These are phyloP conservation scores for Metrosideros polymorpha DNA, from an alignment of 441 rosid genomes.

Conservation along the genomic window DNA sequence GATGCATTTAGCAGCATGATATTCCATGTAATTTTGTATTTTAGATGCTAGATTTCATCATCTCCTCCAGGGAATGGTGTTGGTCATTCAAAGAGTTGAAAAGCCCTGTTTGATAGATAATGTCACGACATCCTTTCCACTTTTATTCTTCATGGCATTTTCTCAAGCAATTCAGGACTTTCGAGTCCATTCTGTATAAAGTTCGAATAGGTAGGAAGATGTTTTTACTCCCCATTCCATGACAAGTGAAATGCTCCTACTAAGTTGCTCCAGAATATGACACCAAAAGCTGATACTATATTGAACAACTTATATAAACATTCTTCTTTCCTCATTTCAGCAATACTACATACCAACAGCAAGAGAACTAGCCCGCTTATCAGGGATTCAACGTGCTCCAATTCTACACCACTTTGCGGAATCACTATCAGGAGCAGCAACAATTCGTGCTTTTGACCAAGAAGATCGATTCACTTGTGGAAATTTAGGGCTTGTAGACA, in stretches of 20 bases:
- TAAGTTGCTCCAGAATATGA: too few relatives aligned
- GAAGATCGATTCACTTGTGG: constrained; percentile 52
- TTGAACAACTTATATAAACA: background rate
- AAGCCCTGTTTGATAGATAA: too few relatives aligned
- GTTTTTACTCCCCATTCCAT: too few relatives aligned
- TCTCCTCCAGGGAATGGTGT: background rate
- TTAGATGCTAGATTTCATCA: background rate
- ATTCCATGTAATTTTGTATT: background rate
- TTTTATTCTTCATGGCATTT: too few relatives aligned
- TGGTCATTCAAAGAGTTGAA: too few relatives aligned
- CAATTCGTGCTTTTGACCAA: constrained; percentile 89
- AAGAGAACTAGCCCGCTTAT: constrained; percentile 86
- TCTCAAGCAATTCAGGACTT: too few relatives aligned
- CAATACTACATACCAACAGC: constrained; percentile 95
- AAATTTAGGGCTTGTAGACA: constrained; percentile 67
- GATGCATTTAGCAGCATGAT: background rate
- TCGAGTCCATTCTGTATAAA: too few relatives aligned
- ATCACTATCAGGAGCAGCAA: constrained; percentile 87
- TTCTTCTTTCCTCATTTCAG: constrained; percentile 21
- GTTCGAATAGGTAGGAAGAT: too few relatives aligned
- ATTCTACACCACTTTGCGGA: constrained; percentile 98
- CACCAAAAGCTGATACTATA: too few relatives aligned
- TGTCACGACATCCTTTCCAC: too few relatives aligned
- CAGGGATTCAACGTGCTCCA: constrained; percentile 88
- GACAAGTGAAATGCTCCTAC: too few relatives aligned